Base-by-base conservation (phyloP, 1,284 basidiomycete genomes). In the Fomitopsis palustris region DNA sequence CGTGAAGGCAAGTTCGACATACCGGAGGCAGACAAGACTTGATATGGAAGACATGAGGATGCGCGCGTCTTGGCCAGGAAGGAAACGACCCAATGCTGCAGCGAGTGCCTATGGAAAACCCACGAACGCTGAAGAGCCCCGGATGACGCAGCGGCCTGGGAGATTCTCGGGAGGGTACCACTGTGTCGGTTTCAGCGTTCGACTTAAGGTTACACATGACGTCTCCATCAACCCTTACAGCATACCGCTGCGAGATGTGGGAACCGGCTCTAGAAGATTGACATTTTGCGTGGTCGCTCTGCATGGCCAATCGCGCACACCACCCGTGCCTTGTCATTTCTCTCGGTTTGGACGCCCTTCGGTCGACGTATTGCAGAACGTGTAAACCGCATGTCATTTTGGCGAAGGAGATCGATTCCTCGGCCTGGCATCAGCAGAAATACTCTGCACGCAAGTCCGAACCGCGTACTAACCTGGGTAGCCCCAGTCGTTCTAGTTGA, bases 211-310 rank as follows among this genome's bases (percentile, higher is more conserved):
- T 58, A 21, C 49, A 29, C 25, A 55, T 59, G 57, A 59, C 53
- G 57, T 59, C 33, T 21, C 19, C 54, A 54, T 54, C 37, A 58
- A 41, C 27, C 41, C 6, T 33, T 38, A 31, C 53, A 55, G 27
- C 29, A 42, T 27, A 27, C 31, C 21, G 10, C 16, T 31, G 43
- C 25, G 27, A 55, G 35, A 55, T 47, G 53, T 35, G 53, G 17
- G 53, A 39, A 49, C 55, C 42, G 25, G 45, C 42, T 33, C 52
- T 31, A 54, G 27, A 54, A 61, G 57, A 61, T 58, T 55, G 60
- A 55, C 60, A 55, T 55, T 61, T 55, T 56, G 57, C 54, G 53
- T 61, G 33, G 39, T 39, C 45, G 45, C 25, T 27, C 45, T 47
- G 55, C 54, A 23, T 29, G 29, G 23, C 38, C 42, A 45, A 45